A percentile compares a stretch with the other conserved stretches of the same genome.
phyloP scores from a whole-genome alignment of 345 rosid genomes.

The Gynandropsis gynandra region DNA sequence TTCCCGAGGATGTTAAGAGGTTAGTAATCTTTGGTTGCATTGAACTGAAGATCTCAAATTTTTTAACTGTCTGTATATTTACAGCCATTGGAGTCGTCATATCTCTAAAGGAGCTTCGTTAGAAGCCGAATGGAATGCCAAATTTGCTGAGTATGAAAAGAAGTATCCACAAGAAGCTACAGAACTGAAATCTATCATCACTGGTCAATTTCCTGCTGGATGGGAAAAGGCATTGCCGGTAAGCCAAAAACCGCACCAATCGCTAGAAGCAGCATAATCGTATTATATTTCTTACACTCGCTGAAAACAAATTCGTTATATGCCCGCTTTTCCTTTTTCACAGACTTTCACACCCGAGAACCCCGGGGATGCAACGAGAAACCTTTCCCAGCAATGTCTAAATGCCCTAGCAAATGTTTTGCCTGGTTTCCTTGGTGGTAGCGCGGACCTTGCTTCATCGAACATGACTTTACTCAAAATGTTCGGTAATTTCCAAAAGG shows the following conservation, averaged over 20 bases:
- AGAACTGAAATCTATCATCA: slow-evolving; percentile 68
- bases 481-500: slow-evolving; percentile 87
- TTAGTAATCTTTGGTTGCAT: slow-evolving; percentile 20
- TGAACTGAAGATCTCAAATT: background rate
- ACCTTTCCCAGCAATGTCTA: slow-evolving; percentile 79
- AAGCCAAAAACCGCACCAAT: slow-evolving; percentile 26
- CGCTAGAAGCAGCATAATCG: background rate
- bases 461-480: slow-evolving; percentile 92
- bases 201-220: slow-evolving; percentile 76
- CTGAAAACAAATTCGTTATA: background rate
- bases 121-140: slow-evolving; percentile 88
- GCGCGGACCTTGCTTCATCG: slow-evolving; percentile 98
- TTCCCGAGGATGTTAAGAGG: slow-evolving; percentile 90
- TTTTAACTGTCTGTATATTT: slow-evolving; percentile 15
- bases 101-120: slow-evolving; percentile 52
- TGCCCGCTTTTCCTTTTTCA: slow-evolving; percentile 21
- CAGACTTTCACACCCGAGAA: slow-evolving; percentile 84
- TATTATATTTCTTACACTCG: background rate
- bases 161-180: slow-evolving; percentile 91
- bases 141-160: slow-evolving; percentile 78
- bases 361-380: slow-evolving; percentile 92
- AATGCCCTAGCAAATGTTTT: slow-evolving; percentile 74
- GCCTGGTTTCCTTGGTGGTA: slow-evolving; percentile 94
- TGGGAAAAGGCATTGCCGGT: slow-evolving; percentile 96
- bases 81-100: slow-evolving; percentile 98